These are phyloP conservation scores for Saccharomycopsis sp. DNA, from an alignment of 805 yeast species.

Conservation along the genomic window DNA sequence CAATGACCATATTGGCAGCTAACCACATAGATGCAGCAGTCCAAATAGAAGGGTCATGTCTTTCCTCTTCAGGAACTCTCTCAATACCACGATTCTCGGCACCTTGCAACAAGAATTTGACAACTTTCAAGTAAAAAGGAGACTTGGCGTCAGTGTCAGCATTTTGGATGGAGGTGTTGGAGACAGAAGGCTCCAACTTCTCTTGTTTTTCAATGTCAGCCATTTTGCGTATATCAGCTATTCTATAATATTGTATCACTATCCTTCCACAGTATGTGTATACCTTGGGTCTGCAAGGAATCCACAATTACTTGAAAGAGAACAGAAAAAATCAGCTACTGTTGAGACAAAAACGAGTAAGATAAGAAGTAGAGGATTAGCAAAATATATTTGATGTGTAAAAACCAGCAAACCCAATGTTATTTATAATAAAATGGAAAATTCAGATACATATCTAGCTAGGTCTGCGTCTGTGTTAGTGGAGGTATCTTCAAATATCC, in stretches of 20 bases:
- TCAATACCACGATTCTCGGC: slow-evolving; percentile 76
- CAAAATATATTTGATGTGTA: too few relatives aligned
- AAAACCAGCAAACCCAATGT: neutral
- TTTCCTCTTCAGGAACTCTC: slow-evolving; percentile 70
- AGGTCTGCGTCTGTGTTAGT: neutral
- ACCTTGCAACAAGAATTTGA: slow-evolving; percentile 9
- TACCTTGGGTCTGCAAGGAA: neutral
- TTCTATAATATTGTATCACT: too few relatives aligned
- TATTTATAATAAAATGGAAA: neutral
- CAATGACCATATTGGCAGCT: slow-evolving; percentile 82
- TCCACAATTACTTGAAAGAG: neutral
- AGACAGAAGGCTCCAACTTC: slow-evolving; percentile 16
- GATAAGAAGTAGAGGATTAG: neutral
- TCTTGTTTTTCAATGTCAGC: slow-evolving; percentile 20
- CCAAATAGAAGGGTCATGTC: slow-evolving; percentile 56
- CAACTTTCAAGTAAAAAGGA: slow-evolving; percentile 15
- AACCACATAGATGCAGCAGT: slow-evolving; percentile 86
- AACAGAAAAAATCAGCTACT: neutral
- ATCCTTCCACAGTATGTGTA: neutral
- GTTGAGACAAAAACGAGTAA: neutral
- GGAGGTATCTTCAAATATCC: neutral
- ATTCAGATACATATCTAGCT: neutral
- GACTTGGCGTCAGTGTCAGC: slow-evolving; percentile 5
- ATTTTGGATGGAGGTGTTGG: slow-evolving; percentile 17
- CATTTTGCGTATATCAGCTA: neutral